phyloP scores from a whole-genome alignment of 768 basidiomycete genomes.

The Agaricus subrufescens region DNA sequence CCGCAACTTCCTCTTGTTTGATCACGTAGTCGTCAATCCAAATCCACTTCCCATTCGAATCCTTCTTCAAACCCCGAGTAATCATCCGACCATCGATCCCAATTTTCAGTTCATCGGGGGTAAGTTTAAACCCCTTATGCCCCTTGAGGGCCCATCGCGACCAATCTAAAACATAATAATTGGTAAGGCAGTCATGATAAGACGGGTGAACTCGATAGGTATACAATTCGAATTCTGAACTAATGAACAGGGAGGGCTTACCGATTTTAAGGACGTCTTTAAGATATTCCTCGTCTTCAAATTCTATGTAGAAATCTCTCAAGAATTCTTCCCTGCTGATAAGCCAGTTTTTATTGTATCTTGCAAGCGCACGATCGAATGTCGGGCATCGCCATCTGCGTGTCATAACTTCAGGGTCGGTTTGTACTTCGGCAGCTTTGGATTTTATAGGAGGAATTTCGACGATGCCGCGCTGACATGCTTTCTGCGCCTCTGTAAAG shows the following conservation, averaged over 20 bases:
- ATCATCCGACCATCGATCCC: slow-evolving; percentile 29
- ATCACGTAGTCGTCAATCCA: slow-evolving; percentile 12
- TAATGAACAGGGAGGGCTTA: slow-evolving; percentile 13
- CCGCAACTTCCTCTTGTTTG: slow-evolving; percentile 7
- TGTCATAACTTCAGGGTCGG: slow-evolving; percentile 8
- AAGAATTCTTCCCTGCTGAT: slow-evolving; percentile 32
- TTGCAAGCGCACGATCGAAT: slow-evolving; percentile 38
- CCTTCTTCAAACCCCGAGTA: slow-evolving; percentile 22
- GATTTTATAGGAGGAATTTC: slow-evolving; percentile 3
- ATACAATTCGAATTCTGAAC: background rate
- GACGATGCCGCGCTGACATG: slow-evolving; percentile 5
- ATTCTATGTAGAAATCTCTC: slow-evolving; percentile 34
- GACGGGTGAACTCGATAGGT: background rate
- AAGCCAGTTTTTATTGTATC: slow-evolving; percentile 40
- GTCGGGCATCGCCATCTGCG: slow-evolving; percentile 31
- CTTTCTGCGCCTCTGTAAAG: slow-evolving; percentile 26
- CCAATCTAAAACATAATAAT: slow-evolving; percentile 29
- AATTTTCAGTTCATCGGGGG: slow-evolving; percentile 27
- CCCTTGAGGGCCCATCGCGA: slow-evolving; percentile 30
- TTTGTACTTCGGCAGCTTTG: background rate
- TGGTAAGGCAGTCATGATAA: background rate
- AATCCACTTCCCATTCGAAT: slow-evolving; percentile 15
- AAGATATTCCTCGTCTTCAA: slow-evolving; percentile 36
- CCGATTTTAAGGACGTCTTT: slow-evolving; percentile 33
- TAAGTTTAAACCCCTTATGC: slow-evolving; percentile 36